Evolutionary conservation across 176 grass and related monocot species (phyloP).

Genomic region (Ensete glaucum): DNA sequence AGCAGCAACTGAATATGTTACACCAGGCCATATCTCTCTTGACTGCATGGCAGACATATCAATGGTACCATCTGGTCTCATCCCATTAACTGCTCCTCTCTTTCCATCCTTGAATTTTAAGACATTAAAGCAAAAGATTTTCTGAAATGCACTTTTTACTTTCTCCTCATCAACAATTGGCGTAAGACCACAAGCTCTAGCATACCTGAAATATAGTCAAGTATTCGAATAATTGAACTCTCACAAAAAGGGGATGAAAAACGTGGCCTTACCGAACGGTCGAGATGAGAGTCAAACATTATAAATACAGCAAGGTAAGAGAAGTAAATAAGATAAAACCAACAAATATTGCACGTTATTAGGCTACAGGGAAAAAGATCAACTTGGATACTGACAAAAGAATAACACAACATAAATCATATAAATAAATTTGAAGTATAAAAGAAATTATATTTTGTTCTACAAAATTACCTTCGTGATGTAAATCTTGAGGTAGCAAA

Average conservation of each 20-base stretch:
- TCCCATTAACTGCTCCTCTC: constrained; percentile 88
- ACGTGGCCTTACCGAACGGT: no score
- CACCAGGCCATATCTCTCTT: constrained; percentile 92
- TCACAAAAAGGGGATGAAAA: neutral
- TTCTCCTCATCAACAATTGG: constrained; percentile 81
- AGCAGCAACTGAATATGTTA: constrained; percentile 82
- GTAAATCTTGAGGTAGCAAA: neutral
- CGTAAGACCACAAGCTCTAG: constrained; percentile 54
- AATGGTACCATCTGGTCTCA: constrained; percentile 76
- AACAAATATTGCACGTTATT: no score
- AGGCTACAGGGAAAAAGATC: no score
- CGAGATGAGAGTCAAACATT: neutral
- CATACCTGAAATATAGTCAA: constrained; percentile 48
- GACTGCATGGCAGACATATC: constrained; percentile 92
- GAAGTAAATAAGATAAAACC: neutral
- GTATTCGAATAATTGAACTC: neutral
- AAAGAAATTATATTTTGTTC: neutral
- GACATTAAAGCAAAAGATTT: constrained; percentile 72
- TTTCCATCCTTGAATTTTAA: constrained; percentile 74
- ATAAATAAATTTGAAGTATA: neutral
- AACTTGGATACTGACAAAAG: neutral
- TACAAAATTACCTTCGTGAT: neutral
- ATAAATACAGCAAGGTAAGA: neutral
- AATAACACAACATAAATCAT: neutral
- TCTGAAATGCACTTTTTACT: constrained; percentile 59